These are phyloP conservation scores for Magnusiomyces tetraspermus DNA, from an alignment of 1,139 yeast genomes.

Conservation along the genomic window DNA sequence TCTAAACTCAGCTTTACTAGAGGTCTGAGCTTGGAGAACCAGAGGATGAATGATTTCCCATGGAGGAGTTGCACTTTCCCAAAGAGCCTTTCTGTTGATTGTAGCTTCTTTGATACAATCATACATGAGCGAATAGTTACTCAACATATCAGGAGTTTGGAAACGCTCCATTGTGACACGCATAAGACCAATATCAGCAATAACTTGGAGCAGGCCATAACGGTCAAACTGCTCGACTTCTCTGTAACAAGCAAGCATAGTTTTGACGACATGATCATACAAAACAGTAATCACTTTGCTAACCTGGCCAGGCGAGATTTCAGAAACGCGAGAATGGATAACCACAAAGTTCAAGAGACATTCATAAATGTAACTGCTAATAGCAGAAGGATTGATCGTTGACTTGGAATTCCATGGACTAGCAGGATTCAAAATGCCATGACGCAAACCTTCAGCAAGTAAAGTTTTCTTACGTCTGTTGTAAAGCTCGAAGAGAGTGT, in stretches of 20 bases:
- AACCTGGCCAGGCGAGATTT: constrained; percentile 40
- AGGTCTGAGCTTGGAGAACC: constrained; percentile 18
- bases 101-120: constrained; percentile 25
- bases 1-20: constrained; percentile 11
- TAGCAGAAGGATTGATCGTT: constrained; percentile 30
- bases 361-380: constrained; percentile 41
- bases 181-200: constrained; percentile 35
- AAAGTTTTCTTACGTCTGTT: constrained; percentile 42
- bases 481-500: constrained; percentile 43
- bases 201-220: constrained; percentile 33
- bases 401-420: constrained; percentile 37
- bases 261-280: constrained; percentile 38
- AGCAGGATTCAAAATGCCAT: constrained; percentile 38
- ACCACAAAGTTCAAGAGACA: constrained; percentile 43
- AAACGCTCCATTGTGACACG: constrained; percentile 28
- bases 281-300: constrained; percentile 39
- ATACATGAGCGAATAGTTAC: constrained; percentile 26
- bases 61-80: constrained; percentile 24
- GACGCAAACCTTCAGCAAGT: constrained; percentile 40
- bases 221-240: constrained; percentile 32
- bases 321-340: constrained; percentile 44
- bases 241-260: constrained; percentile 39
- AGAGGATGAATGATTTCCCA: constrained; percentile 21
- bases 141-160: constrained; percentile 27
- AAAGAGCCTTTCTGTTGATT: constrained; percentile 18